A percentile compares a stretch with the other conserved stretches of the same genome.
Evolutionary conservation across 2,329 filamentous ascomycete species (phyloP).

Genomic region (Akanthomyces lecanii): DNA sequence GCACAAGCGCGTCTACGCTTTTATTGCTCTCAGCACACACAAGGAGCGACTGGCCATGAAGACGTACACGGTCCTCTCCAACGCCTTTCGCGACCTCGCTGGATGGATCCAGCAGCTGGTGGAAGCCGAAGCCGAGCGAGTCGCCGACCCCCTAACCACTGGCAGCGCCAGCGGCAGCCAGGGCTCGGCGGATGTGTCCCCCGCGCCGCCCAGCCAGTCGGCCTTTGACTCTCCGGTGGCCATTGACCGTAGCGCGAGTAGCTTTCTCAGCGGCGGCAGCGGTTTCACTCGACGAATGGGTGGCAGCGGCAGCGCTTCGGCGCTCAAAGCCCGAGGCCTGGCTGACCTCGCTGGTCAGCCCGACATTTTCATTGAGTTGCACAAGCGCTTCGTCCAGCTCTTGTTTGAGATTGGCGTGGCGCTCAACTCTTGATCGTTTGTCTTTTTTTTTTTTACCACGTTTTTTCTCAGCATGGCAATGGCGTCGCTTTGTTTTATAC

Average conservation of each 20-base stretch:
- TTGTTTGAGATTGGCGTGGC: constrained; percentile 56
- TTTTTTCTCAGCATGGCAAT: constrained; percentile 21
- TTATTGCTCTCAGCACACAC: constrained; percentile 62
- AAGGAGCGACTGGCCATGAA: constrained; percentile 63
- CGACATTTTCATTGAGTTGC: constrained; percentile 65
- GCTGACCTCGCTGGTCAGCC: constrained; percentile 63
- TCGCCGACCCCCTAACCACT: constrained; percentile 40
- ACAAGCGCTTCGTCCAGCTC: constrained; percentile 59
- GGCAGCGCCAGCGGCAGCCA: constrained; percentile 34
- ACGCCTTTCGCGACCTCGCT: constrained; percentile 60
- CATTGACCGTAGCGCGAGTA: constrained; percentile 44
- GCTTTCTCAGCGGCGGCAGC: constrained; percentile 53
- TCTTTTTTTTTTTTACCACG: constrained; percentile 9
- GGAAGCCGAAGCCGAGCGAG: constrained; percentile 57
- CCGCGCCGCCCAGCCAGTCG: constrained; percentile 25
- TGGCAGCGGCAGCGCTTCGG: constrained; percentile 51
- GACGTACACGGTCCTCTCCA: constrained; percentile 58
- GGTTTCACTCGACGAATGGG: constrained; percentile 57
- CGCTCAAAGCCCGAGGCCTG: constrained; percentile 55
- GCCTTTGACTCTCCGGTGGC: constrained; percentile 30
- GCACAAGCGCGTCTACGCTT: constrained; percentile 65
- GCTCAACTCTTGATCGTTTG: constrained; percentile 40
- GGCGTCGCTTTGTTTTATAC: constrained; percentile 18
- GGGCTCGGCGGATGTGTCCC: constrained; percentile 22
- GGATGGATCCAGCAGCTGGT: constrained; percentile 63